Evolutionary conservation across 768 basidiomycete species (phyloP), one percentile per base, ranked within the genome.

Genomic region (Agaricus blazei): DNA sequence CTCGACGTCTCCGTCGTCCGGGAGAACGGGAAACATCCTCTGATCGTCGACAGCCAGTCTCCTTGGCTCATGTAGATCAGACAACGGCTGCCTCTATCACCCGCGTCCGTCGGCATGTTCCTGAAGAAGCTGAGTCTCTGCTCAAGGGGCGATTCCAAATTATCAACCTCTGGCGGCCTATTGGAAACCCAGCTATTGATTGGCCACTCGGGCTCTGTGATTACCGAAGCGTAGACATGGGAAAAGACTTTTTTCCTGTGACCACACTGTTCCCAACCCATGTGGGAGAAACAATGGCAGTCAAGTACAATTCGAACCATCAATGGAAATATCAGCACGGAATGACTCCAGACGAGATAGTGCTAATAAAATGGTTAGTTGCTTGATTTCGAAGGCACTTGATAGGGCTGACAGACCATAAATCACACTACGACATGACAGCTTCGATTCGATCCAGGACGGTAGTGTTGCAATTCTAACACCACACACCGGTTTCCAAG

Each of bases 401-500:
- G 12, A 8, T 27, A 29, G 14, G 9, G 34, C 34, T 34, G 34
- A 34, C 34, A 2, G 11, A 19, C 19, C 19, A 19, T 19, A 7
- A 34, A 6, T 4, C 7, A 11, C 34, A 34, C 34, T 6, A 4
- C 11, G 34, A 3, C 7, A 7, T 34, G 34, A 1, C 7, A 65
- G 65, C 51, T 65, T 63, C 31, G 63, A 65, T 48, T 69, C 72
- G 0, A 26, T 69, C 23, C 64, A 73, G 50, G 74, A 76, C 58
- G 76, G 73, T 1, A 73, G 72, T 54, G 76, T 80, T n/a, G 81
- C 83, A 0, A 61, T 70, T 14, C 75, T 85, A 51, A 81, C 83
- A 0, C 83, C 84, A 4, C 85, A 85, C 62, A 81, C 80, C 9
- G 82, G 74, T 3, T 87, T 85, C 63, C 58, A 70, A 37, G 83